Evolutionary conservation across 768 basidiomycete genomes (phyloP), one percentile per base, ranked within the genome.

Genomic region (Coprinellus micaceus): DNA sequence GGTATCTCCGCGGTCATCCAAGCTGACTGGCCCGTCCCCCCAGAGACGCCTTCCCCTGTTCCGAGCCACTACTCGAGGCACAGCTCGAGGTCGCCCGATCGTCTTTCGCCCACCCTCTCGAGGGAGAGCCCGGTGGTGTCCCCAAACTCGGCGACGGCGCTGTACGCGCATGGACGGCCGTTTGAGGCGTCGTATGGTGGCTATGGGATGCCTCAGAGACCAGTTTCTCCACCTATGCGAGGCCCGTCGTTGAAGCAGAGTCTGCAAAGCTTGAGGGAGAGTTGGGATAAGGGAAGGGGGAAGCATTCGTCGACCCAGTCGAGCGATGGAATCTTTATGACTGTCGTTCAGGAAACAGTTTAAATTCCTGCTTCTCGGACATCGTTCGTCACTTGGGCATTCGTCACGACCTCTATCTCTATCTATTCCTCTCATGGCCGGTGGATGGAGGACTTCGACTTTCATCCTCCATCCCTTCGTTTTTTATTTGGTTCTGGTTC

Each of bases 251-350:
- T 52, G 19, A 65, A 60, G 52, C 64, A 60, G 33, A 68, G 67
- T 50, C 50, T 73, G 29, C 67, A 57, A 17, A 67, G 63, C 37
- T 44, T 75, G 52, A 65, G 66, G 26, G 59, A 60, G 49, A 67
- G 52, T 37, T 63, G 65, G 59, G 69, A 68, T 33, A 56, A 59
- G 41, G 70, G 71, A 48, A 62, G 66, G 17, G 30, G 64, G 26
- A 58, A 60, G 21, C 54, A 63, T 24, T 61, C 39, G 28, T 56
- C 46, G 28, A 11, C 13, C 9, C 39, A 51, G 2, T 58, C 67
- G n/a, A 50, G 52, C n/a, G 73, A 76, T 60, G 65, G 69, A 53
- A 69, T 81, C 40, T 73, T 73, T 60, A 76, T 79, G 76, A 74
- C 76, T 1, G 71, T 77, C 39, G 71, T 77, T 26, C 73, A 71